Evolutionary conservation across 768 basidiomycete genomes (phyloP).

Genomic region (Pleurotus sapidus): DNA sequence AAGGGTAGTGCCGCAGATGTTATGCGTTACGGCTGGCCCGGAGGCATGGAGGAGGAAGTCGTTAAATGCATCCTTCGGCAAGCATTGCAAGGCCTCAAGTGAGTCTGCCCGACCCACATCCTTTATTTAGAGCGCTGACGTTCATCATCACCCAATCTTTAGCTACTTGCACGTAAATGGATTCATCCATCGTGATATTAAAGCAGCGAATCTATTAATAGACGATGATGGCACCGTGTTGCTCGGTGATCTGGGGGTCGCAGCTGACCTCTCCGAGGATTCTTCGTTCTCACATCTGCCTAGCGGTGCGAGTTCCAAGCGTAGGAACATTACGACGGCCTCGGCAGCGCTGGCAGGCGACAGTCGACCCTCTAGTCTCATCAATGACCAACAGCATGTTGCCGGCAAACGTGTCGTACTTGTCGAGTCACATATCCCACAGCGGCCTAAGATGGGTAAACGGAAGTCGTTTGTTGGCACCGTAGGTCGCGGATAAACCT

Average conservation of each 20-base stretch:
- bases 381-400: constrained; percentile 12
- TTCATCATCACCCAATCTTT: background rate
- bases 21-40: constrained; percentile 80
- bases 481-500: constrained; percentile 31
- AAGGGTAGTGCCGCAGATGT: constrained; percentile 85
- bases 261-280: constrained; percentile 78
- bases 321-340: constrained; percentile 24
- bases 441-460: constrained; percentile 59
- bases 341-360: constrained; percentile 22
- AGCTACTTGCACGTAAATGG: constrained; percentile 89
- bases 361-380: constrained; percentile 16
- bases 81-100: constrained; percentile 87
- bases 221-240: constrained; percentile 90
- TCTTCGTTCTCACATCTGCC: constrained; percentile 19
- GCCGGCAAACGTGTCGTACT: constrained; percentile 28
- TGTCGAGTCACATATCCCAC: constrained; percentile 27
- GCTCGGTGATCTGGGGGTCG: constrained; percentile 90
- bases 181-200: constrained; percentile 91
- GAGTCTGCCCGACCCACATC: constrained; percentile 20
- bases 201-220: constrained; percentile 90
- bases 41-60: constrained; percentile 91
- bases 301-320: constrained; percentile 13
- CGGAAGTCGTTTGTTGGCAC: constrained; percentile 94
- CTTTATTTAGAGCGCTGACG: constrained; percentile 4
- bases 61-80: constrained; percentile 82